phyloP scores from a whole-genome alignment of 2,329 filamentous ascomycete species.

The Corinectria fuckeliana region DNA sequence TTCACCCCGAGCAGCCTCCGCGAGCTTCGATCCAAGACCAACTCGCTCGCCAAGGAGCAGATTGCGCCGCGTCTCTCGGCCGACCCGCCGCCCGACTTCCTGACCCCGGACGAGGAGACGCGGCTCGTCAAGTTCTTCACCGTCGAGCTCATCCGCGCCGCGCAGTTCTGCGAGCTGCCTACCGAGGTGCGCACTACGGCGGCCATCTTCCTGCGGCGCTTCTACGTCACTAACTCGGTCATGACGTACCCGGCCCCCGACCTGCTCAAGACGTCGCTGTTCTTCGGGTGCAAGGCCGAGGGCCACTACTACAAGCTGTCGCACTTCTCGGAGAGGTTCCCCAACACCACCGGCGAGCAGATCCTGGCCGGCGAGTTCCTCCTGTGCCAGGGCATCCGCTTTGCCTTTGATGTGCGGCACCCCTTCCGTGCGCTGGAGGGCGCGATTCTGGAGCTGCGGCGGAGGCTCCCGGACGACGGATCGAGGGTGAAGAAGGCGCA shows the following conservation, averaged over 20 bases:
- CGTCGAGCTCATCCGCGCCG: constrained; percentile 63
- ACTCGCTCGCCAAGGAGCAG: constrained; percentile 71
- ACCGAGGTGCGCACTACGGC: constrained; percentile 69
- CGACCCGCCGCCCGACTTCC: constrained; percentile 71
- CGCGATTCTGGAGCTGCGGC: constrained; percentile 80
- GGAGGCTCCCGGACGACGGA: constrained; percentile 67
- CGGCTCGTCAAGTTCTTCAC: constrained; percentile 81
- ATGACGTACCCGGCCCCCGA: constrained; percentile 96
- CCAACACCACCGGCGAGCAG: constrained; percentile 76
- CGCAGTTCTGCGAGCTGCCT: constrained; percentile 58
- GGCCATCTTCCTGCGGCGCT: constrained; percentile 88
- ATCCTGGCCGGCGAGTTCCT: constrained; percentile 92
- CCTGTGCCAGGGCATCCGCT: constrained; percentile 88
- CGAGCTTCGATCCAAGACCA: constrained; percentile 78
- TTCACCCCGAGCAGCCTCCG: constrained; percentile 78
- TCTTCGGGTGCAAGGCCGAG: constrained; percentile 93
- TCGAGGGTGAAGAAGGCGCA: constrained; percentile 67
- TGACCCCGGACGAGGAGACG: constrained; percentile 84
- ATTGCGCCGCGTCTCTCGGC: constrained; percentile 63
- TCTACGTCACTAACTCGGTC: constrained; percentile 93
- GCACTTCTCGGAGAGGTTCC: constrained; percentile 73
- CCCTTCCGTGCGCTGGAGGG: constrained; percentile 89
- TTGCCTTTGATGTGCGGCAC: constrained; percentile 91
- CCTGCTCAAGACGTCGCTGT: constrained; percentile 88
- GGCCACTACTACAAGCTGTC: constrained; percentile 73